Conservation (phyloP, 768 basidiomycete species). For the Russula olivacea region DNA sequence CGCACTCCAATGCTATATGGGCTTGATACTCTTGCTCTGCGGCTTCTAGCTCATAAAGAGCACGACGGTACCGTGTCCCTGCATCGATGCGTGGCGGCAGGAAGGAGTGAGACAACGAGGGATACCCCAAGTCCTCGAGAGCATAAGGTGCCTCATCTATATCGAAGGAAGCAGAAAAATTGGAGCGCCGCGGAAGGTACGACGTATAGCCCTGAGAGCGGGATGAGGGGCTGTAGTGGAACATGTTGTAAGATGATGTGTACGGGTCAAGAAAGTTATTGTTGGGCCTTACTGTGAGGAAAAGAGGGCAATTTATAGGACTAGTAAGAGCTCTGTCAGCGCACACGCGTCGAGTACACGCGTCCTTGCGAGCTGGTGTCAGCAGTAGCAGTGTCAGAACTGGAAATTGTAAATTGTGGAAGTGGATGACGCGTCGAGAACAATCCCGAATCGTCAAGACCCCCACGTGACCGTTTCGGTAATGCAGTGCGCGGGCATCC, state of each 20-base stretch:
- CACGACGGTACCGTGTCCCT: conserved; percentile 20
- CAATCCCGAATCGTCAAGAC: background rate
- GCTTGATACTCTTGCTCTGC: conserved; percentile 22
- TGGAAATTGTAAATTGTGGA: no score
- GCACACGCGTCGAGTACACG: conserved; percentile 16
- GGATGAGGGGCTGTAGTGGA: conserved; percentile 3
- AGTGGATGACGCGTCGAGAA: background rate
- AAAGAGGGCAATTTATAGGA: conserved; percentile 12
- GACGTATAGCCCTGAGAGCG: background rate
- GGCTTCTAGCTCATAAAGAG: conserved; percentile 16
- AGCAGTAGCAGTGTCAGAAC: no score
- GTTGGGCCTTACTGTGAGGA: background rate
- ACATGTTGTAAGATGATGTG: conserved; percentile 7
- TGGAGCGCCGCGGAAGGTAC: background rate
- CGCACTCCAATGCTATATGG: background rate
- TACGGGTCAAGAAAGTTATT: background rate
- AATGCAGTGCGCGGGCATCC: no score
- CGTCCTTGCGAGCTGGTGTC: background rate
- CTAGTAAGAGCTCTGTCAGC: conserved; percentile 6
- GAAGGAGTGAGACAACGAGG: background rate
- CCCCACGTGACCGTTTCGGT: background rate
- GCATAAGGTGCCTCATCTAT: background rate
- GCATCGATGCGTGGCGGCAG: background rate
- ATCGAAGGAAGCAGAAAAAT: background rate
- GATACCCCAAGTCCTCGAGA: background rate